These are phyloP conservation scores for Phytophthora foliorum DNA, from an alignment of 352 stramenopile species.

Conservation along the genomic window DNA sequence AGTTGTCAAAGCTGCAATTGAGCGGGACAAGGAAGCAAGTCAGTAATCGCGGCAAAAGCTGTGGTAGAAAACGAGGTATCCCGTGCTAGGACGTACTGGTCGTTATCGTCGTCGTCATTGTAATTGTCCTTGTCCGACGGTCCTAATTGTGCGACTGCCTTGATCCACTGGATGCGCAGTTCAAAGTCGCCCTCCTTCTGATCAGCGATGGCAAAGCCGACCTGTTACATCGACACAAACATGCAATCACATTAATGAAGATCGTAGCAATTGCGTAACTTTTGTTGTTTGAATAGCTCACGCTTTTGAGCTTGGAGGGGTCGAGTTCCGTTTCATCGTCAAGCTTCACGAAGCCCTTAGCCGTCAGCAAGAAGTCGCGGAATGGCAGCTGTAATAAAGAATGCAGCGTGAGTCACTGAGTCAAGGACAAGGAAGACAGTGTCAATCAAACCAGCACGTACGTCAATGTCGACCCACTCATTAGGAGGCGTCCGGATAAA, in stretches of 20 bases:
- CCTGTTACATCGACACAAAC: conserved; percentile 38
- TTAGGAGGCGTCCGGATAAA: conserved; percentile 86
- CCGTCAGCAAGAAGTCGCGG: conserved; percentile 81
- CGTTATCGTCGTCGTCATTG: conserved; percentile 47
- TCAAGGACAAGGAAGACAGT: not conserved
- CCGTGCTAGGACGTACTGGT: conserved; percentile 25
- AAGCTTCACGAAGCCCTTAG: conserved; percentile 86
- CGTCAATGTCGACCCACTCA: conserved; percentile 86
- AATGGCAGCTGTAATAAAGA: conserved; percentile 65
- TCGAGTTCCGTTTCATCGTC: conserved; percentile 81
- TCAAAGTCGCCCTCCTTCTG: conserved; percentile 90
- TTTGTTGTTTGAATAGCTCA: conserved; percentile 31
- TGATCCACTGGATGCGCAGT: conserved; percentile 89
- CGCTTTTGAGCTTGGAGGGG: conserved; percentile 78
- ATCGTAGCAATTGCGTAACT: not conserved
- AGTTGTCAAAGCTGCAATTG: conserved; percentile 40
- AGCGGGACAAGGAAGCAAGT: conserved; percentile 9
- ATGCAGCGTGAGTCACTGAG: not conserved
- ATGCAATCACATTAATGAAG: not conserved
- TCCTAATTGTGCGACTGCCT: conserved; percentile 77
- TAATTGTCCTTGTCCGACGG: conserved; percentile 43
- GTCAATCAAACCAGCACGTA: conserved; percentile 25
- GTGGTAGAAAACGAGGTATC: not conserved
- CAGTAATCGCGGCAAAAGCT: too few species aligned
- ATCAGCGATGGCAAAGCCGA: conserved; percentile 88